phyloP scores from a whole-genome alignment of 2,329 filamentous ascomycete species.

The Neopestalotiopsis rosae region DNA sequence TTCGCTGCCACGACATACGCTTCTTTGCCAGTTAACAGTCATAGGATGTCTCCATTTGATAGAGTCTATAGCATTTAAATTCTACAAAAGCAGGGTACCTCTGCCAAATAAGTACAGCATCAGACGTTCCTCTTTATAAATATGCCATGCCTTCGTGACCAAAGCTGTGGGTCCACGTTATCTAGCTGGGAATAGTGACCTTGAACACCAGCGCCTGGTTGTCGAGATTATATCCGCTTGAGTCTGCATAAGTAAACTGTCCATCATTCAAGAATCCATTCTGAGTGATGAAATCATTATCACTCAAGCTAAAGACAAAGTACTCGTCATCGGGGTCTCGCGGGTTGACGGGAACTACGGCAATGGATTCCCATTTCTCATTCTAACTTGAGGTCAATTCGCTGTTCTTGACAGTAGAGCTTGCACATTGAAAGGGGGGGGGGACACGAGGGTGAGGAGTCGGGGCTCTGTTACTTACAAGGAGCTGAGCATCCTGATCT shows the following conservation, averaged over 20 bases:
- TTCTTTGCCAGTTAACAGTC: conserved; percentile 2
- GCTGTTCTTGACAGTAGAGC: not conserved
- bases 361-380: conserved; percentile 79
- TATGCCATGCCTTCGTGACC: not conserved
- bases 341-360: conserved; percentile 63
- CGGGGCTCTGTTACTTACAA: conserved; percentile 39
- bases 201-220: conserved; percentile 70
- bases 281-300: conserved; percentile 80
- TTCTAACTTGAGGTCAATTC: conserved; percentile 46
- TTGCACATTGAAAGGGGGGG: not conserved
- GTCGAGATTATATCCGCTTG: conserved; percentile 61
- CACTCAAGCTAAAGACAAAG: conserved; percentile 70
- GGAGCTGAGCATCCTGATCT: conserved; percentile 56
- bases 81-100: not conserved
- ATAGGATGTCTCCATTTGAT: not conserved
- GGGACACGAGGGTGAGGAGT: not conserved
- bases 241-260: conserved; percentile 59
- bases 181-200: conserved; percentile 45
- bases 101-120: not conserved
- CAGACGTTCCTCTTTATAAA: not conserved
- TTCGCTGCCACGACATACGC: not conserved
- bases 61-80: conserved; percentile 8
- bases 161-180: not conserved
- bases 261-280: conserved; percentile 67
- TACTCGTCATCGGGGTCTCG: conserved; percentile 58